Evolutionary conservation across 1,284 basidiomycete genomes (phyloP).

Genomic region (Xerocomus nothofagi): DNA sequence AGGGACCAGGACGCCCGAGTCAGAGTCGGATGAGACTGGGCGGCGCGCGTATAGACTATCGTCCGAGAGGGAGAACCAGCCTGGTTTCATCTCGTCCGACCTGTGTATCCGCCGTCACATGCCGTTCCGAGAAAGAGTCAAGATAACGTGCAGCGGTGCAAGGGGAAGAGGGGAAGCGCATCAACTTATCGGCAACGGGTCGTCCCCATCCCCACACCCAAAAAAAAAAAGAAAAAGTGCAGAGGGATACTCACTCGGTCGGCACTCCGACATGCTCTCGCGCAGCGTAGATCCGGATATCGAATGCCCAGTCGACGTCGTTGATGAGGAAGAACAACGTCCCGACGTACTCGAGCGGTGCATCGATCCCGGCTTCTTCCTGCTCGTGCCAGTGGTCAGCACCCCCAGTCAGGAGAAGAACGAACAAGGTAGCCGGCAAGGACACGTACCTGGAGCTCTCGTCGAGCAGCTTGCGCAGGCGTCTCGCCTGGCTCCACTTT

Average conservation of each 20-base stretch:
- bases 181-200: background rate
- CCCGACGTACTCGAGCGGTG: constrained; percentile 57
- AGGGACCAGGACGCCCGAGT: no score
- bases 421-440: background rate
- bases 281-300: constrained; percentile 67
- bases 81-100: constrained; percentile 44
- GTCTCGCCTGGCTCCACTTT: constrained; percentile 47
- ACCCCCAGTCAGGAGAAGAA: background rate
- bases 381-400: constrained; percentile 33
- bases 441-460: constrained; percentile 42
- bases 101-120: constrained; percentile 18
- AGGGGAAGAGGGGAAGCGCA: background rate
- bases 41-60: constrained; percentile 14
- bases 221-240: background rate
- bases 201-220: background rate
- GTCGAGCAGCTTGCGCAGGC: constrained; percentile 39
- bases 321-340: constrained; percentile 59
- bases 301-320: constrained; percentile 54
- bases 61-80: constrained; percentile 38
- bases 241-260: constrained; percentile 50
- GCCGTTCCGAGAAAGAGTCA: background rate
- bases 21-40: background rate
- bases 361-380: constrained; percentile 78
- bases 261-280: constrained; percentile 52
- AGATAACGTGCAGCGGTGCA: background rate